Evolutionary conservation across 2,329 filamentous ascomycete genomes (phyloP).

Genomic region (Claviceps quebecensis): DNA sequence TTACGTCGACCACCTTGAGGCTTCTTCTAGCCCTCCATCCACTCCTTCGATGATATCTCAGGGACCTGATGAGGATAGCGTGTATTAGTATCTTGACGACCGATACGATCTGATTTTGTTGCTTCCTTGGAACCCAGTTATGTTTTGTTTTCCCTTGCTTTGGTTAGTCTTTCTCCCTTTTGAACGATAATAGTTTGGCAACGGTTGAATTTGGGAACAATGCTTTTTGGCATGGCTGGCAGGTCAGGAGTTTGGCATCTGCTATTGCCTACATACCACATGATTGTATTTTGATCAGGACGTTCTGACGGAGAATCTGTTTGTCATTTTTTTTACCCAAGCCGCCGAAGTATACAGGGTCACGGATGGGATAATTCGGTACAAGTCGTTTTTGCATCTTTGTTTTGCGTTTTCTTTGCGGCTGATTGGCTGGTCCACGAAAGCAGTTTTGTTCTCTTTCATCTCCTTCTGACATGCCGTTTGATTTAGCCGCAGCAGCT

Average conservation of each 20-base stretch:
- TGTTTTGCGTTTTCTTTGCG: slow-evolving; percentile 1
- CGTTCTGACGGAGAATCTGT: slow-evolving; percentile 9
- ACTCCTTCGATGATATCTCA: slow-evolving; percentile 61
- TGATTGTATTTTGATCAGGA: slow-evolving; percentile 8
- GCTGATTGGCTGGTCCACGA: slow-evolving; percentile 37
- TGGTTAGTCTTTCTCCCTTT: background rate
- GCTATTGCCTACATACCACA: slow-evolving; percentile 12
- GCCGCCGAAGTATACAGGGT: slow-evolving; percentile 11
- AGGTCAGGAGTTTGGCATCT: slow-evolving; percentile 9
- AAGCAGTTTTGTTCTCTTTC: slow-evolving; percentile 17
- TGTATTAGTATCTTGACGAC: slow-evolving; percentile 46
- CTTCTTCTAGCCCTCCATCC: slow-evolving; percentile 48
- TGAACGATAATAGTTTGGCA: background rate
- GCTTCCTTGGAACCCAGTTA: background rate
- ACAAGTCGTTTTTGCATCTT: slow-evolving; percentile 6
- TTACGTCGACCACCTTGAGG: slow-evolving; percentile 75
- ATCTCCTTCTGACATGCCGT: background rate
- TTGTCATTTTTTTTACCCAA: slow-evolving; percentile 16
- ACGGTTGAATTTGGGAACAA: background rate
- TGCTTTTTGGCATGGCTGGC: slow-evolving; percentile 8
- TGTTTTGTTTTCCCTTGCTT: background rate
- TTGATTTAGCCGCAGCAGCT: background rate
- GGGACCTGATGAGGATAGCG: slow-evolving; percentile 56
- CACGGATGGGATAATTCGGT: slow-evolving; percentile 13
- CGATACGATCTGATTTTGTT: slow-evolving; percentile 26